phyloP scores from a whole-genome alignment of 169 alveolate species.

The Plasmodium gallinaceum region DNA sequence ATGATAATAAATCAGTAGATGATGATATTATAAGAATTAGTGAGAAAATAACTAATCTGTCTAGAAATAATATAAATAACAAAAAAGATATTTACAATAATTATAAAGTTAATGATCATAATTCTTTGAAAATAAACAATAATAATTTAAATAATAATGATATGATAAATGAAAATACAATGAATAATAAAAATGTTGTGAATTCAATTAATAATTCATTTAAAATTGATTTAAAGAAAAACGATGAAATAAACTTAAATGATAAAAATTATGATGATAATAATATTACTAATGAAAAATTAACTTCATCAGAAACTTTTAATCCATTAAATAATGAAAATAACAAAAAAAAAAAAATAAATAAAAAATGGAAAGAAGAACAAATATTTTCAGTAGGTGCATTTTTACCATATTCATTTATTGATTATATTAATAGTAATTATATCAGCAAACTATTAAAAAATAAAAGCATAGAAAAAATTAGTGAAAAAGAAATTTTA shows the following conservation, averaged over 20 bases:
- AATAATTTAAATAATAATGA: neutral
- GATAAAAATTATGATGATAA: conserved; percentile 15
- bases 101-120: neutral
- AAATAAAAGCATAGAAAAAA: conserved; percentile 45
- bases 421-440: conserved; percentile 74
- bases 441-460: conserved; percentile 21
- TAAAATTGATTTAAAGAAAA: neutral
- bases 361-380: conserved; percentile 75
- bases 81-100: conserved; percentile 15
- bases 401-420: conserved; percentile 67
- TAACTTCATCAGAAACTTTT: neutral
- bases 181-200: neutral
- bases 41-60: conserved; percentile 41
- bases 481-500: conserved; percentile 56
- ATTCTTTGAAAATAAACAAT: neutral
- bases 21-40: conserved; percentile 35
- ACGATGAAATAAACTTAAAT: neutral
- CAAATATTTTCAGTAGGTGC: conserved; percentile 73
- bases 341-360: conserved; percentile 31
- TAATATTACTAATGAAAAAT: conserved; percentile 19
- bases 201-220: neutral
- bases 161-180: neutral
- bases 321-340: conserved; percentile 5
- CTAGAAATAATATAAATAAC: neutral
- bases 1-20: conserved; percentile 62